Conservation (phyloP, 2,329 filamentous ascomycete species). For the Blastomyces parvus region DNA sequence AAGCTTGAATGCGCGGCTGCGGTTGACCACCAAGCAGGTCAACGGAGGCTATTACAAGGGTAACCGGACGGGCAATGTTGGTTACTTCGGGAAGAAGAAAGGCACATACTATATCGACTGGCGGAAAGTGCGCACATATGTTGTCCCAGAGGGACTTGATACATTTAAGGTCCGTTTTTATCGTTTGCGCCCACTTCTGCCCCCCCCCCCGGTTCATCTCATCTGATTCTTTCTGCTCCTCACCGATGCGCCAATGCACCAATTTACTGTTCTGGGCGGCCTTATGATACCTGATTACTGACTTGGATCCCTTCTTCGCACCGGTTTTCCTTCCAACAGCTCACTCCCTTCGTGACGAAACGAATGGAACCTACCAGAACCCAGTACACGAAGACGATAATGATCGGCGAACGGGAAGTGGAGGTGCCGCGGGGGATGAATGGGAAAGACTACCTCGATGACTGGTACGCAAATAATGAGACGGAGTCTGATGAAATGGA, state of each 20-base stretch:
- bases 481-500: conserved; percentile 22
- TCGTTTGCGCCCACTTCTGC: conserved; percentile 9
- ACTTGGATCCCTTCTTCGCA: not conserved
- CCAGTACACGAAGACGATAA: conserved; percentile 27
- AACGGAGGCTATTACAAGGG: conserved; percentile 97
- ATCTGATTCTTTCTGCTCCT: not conserved
- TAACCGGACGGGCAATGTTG: conserved; percentile 79
- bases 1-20: conserved; percentile 57
- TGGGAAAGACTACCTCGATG: conserved; percentile 30
- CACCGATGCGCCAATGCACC: not conserved
- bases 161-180: conserved; percentile 56
- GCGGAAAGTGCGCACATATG: conserved; percentile 82
- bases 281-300: not conserved
- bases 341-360: conserved; percentile 39
- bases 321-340: conserved; percentile 20
- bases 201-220: not conserved
- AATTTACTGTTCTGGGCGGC: not conserved
- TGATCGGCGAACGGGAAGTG: conserved; percentile 9
- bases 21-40: conserved; percentile 88
- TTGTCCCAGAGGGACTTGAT: conserved; percentile 59
- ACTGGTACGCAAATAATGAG: conserved; percentile 31
- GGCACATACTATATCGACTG: conserved; percentile 66
- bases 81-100: conserved; percentile 55
- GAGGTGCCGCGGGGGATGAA: conserved; percentile 21
- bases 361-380: conserved; percentile 31